These are phyloP conservation scores for Starmerella tilneyi DNA, from an alignment of 805 yeast genomes.

Conservation along the genomic window DNA sequence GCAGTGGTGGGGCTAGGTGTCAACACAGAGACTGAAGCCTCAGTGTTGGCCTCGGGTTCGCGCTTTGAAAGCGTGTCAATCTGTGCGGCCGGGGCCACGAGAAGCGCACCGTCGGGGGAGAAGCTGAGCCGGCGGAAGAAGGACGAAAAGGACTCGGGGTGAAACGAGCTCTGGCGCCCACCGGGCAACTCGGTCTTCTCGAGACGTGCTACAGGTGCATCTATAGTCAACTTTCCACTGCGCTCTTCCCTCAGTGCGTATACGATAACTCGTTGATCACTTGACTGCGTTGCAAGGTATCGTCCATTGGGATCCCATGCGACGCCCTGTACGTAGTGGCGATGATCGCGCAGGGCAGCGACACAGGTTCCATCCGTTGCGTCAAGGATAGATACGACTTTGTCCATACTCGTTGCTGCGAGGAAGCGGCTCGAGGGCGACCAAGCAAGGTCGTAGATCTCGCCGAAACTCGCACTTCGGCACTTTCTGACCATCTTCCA, in stretches of 20 bases:
- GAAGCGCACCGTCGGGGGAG: conserved; percentile 79
- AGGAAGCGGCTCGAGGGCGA: conserved; percentile 70
- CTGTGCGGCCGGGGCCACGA: conserved; percentile 70
- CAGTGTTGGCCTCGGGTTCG: not conserved
- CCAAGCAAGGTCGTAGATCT: conserved; percentile 88
- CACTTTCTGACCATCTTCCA: conserved; percentile 53
- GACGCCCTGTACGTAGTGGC: conserved; percentile 90
- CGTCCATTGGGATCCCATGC: conserved; percentile 85
- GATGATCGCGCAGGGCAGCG: conserved; percentile 57
- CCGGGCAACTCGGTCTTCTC: conserved; percentile 10
- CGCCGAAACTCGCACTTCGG: conserved; percentile 44
- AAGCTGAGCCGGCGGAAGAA: conserved; percentile 79
- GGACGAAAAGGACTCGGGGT: conserved; percentile 78
- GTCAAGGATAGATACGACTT: conserved; percentile 59
- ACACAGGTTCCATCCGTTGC: conserved; percentile 48
- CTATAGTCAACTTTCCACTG: not conserved
- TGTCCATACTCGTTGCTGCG: conserved; percentile 89
- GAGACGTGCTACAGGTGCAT: conserved; percentile 5
- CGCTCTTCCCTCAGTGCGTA: conserved; percentile 36
- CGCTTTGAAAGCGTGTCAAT: conserved; percentile 27
- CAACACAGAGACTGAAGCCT: too few relatives aligned
- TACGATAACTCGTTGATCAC: conserved; percentile 75
- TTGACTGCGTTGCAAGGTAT: conserved; percentile 75
- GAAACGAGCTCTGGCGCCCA: conserved; percentile 28
- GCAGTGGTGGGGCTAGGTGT: too few relatives aligned